Evolutionary conservation across 2,329 filamentous ascomycete genomes (phyloP), one percentile per base, ranked within the genome.

Genomic region (Thielaviopsis musarum): DNA sequence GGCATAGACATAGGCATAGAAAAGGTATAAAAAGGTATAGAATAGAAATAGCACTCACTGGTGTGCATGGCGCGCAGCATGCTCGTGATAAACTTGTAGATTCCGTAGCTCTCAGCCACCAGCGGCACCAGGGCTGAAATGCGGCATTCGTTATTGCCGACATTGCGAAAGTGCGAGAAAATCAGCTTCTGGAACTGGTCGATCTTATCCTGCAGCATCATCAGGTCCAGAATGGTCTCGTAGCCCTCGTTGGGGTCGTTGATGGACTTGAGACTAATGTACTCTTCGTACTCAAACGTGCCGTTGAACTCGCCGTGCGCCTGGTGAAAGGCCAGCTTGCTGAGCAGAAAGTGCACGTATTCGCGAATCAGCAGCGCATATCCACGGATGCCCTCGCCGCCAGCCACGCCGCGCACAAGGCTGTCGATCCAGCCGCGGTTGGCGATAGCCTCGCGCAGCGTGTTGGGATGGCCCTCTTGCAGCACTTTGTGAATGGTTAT

Each of bases 41-140:
- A 13, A 53, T 1, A 48, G 45, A 54, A 15, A n/a, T 34, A 22
- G 15, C 22, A 74, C 84, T 69, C 76, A 91, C 87, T 90, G 2
- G 88, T 91, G 70, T 98, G 91, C 91, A 98, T 96, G 17, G 93
- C 93, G 59, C 93, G 83, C 63, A 98, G 74, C 93, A 98, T 98
- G 85, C 93, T 98, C 0, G 93, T 98, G 64, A 96, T 91, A 70
- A 98, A 98, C 73, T 97, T 97, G 78, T 98, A 98, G 66, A 98
- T 97, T 54, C 93, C 93, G 72, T 97, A 98, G 70, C 90, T 97
- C 75, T 98, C 93, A 70, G 95, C 89, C 2, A 98, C 93, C 52
- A 98, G 75, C 2, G 91, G 89, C 22, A 97, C 91, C 58, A 98
- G 74, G 1, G 93, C 88, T 15, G 91, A 94, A 67, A 98, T 98